phyloP scores from a whole-genome alignment of 2,329 filamentous ascomycete genomes.

The Talaromyces albobiverticillius region DNA sequence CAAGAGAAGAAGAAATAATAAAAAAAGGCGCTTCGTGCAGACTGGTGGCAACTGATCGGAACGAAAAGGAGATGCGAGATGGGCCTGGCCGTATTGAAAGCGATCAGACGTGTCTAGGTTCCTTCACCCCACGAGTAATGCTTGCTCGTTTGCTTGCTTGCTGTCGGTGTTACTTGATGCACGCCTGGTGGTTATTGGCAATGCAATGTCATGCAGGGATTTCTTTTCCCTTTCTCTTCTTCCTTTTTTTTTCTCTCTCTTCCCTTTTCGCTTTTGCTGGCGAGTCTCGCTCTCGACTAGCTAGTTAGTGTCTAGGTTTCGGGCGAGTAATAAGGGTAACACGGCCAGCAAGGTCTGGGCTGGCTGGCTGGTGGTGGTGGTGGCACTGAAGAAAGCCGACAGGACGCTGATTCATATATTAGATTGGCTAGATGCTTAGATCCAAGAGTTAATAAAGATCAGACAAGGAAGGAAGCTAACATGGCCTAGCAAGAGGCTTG shows the following conservation, averaged over 20 bases:
- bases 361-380: neutral
- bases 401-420: neutral
- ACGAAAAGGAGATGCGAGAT: neutral
- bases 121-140: conserved; percentile 1
- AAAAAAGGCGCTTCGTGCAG: neutral
- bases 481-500: neutral
- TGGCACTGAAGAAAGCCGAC: neutral
- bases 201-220: conserved; percentile 6
- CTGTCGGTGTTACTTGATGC: neutral
- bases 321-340: neutral
- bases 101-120: conserved; percentile 4
- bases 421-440: no score
- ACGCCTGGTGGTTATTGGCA: conserved; percentile 2
- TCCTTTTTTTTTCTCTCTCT: neutral
- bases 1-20: neutral
- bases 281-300: neutral
- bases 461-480: neutral
- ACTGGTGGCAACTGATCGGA: conserved; percentile 3
- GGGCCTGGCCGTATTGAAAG: neutral
- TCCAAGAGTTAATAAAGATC: neutral
- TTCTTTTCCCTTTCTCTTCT: neutral
- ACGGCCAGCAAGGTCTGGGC: neutral
- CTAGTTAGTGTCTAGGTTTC: neutral
- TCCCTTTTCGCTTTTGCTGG: neutral
- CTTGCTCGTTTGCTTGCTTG: no score